Conservation (phyloP, 306 rosid species). For the Cicer chorassanicum region DNA sequence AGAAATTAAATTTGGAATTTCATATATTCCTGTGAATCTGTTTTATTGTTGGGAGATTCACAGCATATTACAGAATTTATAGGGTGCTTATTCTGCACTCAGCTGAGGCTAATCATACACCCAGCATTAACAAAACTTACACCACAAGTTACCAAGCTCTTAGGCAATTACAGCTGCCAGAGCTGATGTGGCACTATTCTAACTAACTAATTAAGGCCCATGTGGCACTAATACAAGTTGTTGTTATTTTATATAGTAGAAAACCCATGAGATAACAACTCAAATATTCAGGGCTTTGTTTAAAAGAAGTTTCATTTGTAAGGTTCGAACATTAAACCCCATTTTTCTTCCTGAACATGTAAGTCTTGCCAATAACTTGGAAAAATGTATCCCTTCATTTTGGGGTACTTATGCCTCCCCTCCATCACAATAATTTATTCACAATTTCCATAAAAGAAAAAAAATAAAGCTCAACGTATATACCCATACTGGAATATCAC, state of each 20-base stretch:
- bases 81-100: not conserved
- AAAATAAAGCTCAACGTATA: not conserved
- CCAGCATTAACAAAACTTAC: not conserved
- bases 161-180: not conserved
- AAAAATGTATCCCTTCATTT: not conserved
- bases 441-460: not conserved
- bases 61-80: not conserved
- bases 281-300: not conserved
- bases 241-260: not conserved
- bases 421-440: conserved; percentile 4
- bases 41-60: not conserved
- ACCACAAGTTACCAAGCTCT: not conserved
- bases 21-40: conserved; percentile 2
- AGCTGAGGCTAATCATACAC: not conserved
- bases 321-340: not conserved
- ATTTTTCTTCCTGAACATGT: not conserved
- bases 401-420: not conserved
- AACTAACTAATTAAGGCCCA: not conserved
- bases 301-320: not conserved
- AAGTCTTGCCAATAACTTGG: not conserved
- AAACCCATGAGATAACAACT: not conserved
- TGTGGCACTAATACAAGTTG: not conserved
- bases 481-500: not conserved
- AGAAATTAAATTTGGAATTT: conserved; percentile 5
- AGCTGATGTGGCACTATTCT: not conserved